Evolutionary conservation across 2,329 filamentous ascomycete species (phyloP).

Genomic region (Diaporthe ampelina): DNA sequence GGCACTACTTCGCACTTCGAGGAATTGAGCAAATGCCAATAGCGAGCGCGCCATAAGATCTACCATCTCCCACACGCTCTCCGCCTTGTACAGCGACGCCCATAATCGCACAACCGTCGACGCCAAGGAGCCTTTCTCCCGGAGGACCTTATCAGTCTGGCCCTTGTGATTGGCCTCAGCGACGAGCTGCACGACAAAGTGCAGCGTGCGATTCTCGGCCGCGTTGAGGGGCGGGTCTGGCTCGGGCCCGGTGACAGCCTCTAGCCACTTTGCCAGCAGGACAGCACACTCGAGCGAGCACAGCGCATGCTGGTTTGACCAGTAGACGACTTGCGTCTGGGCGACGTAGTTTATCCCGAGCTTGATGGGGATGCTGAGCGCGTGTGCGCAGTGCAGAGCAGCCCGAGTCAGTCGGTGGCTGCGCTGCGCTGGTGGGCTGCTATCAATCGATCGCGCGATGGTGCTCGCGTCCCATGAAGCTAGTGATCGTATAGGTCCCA

Average conservation of each 20-base stretch:
- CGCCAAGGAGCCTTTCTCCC: not conserved
- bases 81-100: constrained; percentile 8
- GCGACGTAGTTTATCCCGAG: constrained; percentile 9
- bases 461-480: not conserved
- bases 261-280: constrained; percentile 9
- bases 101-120: constrained; percentile 1
- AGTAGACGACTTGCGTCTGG: constrained; percentile 5
- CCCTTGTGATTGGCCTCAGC: not conserved
- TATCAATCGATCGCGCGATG: not conserved
- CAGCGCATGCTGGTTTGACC: constrained; percentile 1
- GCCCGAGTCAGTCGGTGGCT: not conserved
- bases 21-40: not conserved
- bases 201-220: not conserved
- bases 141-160: not conserved
- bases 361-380: constrained; percentile 10
- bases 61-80: constrained; percentile 7
- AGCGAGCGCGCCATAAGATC: constrained; percentile 7
- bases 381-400: constrained; percentile 8
- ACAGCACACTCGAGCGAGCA: constrained; percentile 11
- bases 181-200: not conserved
- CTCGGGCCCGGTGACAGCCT: not conserved
- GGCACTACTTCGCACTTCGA: not conserved
- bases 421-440: constrained; percentile 11
- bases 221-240: not conserved
- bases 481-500: constrained; percentile 1